Evolutionary conservation across 352 stramenopile genomes (phyloP).

Genomic region (Phytophthora multivora): DNA sequence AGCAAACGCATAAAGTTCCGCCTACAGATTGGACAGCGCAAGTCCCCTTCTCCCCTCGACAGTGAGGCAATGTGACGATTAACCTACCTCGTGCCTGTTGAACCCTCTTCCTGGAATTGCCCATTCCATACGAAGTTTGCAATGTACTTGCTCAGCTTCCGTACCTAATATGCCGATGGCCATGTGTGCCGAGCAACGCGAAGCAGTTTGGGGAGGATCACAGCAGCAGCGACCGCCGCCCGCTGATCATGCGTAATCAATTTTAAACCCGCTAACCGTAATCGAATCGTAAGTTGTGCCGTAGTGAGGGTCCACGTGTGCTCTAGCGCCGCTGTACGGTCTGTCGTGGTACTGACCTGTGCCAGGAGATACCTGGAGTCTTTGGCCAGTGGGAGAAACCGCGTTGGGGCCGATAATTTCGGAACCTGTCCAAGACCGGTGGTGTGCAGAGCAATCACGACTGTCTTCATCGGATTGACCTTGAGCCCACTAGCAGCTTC

Average conservation of each 20-base stretch:
- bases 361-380: background rate
- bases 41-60: background rate
- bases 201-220: background rate
- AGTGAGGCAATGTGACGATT: background rate
- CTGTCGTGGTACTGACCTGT: background rate
- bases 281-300: background rate
- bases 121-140: background rate
- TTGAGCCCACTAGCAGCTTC: background rate
- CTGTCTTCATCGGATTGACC: background rate
- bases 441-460: background rate
- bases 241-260: background rate
- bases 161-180: background rate
- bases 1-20: background rate
- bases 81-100: background rate
- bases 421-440: background rate
- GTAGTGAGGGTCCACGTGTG: background rate
- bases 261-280: background rate
- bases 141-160: background rate
- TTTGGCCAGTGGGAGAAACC: background rate
- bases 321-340: background rate
- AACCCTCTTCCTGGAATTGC: background rate
- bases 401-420: background rate
- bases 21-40: background rate
- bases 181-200: background rate
- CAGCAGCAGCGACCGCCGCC: background rate